Evolutionary conservation across 1,139 yeast genomes (phyloP).

Genomic region (Diutina pseudorugosa): DNA sequence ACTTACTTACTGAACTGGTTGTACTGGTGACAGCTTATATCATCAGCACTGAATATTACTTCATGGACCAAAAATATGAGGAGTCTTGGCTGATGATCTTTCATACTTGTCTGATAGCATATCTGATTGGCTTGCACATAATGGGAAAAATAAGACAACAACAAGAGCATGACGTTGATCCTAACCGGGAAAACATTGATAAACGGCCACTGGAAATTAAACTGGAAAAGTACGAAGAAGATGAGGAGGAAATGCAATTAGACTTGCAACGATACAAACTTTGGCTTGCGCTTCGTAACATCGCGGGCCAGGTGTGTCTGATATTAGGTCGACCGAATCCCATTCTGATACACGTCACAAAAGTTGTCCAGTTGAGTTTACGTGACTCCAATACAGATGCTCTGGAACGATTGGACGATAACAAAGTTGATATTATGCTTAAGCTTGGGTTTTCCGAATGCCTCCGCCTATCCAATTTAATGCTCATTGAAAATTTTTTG

Average conservation of each 20-base stretch:
- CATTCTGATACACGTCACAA: slow-evolving; percentile 37
- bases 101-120: slow-evolving; percentile 37
- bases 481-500: slow-evolving; percentile 42
- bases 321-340: slow-evolving; percentile 47
- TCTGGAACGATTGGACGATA: slow-evolving; percentile 13
- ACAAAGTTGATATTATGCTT: slow-evolving; percentile 18
- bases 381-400: slow-evolving; percentile 7
- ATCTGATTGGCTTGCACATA: slow-evolving; percentile 41
- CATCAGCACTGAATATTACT: slow-evolving; percentile 38
- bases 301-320: slow-evolving; percentile 38
- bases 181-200: slow-evolving; percentile 5
- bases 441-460: slow-evolving; percentile 40
- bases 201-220: slow-evolving; percentile 2
- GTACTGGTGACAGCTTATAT: slow-evolving; percentile 37
- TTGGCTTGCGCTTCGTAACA: slow-evolving; percentile 38
- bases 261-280: slow-evolving; percentile 28
- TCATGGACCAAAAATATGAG: slow-evolving; percentile 36
- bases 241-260: slow-evolving; percentile 6
- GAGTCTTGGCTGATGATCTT: slow-evolving; percentile 38
- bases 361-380: slow-evolving; percentile 12
- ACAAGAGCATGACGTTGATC: slow-evolving; percentile 10
- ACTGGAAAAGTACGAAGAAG: slow-evolving; percentile 10
- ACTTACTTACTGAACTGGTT: slow-evolving; percentile 34
- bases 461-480: slow-evolving; percentile 34
- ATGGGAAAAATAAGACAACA: slow-evolving; percentile 21